Conservation (phyloP, 768 basidiomycete genomes). For the Boletellus ananas region DNA sequence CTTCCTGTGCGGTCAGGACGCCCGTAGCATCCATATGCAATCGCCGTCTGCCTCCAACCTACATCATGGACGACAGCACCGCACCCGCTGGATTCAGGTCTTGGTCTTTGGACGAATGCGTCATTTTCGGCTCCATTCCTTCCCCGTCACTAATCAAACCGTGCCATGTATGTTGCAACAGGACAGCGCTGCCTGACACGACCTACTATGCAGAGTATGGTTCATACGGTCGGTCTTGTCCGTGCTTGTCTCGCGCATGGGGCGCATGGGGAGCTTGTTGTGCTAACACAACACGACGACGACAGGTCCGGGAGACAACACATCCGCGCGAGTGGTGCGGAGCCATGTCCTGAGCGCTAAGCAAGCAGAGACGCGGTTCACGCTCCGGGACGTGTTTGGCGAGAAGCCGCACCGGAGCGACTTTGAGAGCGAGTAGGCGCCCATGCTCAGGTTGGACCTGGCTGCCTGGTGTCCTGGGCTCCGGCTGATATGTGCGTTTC, state of each 20-base stretch:
- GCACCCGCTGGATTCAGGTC: slow-evolving; percentile 48
- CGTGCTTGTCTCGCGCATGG: neutral
- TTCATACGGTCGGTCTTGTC: slow-evolving; percentile 40
- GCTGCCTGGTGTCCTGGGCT: too few relatives aligned
- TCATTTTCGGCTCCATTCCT: neutral
- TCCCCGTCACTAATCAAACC: neutral
- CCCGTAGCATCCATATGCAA: slow-evolving; percentile 61
- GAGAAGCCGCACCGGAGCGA: slow-evolving; percentile 56
- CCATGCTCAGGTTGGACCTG: too few relatives aligned
- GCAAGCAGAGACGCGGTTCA: slow-evolving; percentile 28
- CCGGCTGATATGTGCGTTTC: too few relatives aligned
- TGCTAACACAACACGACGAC: neutral
- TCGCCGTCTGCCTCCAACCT: slow-evolving; percentile 50
- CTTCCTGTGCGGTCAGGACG: slow-evolving; percentile 27
- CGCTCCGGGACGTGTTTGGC: slow-evolving; percentile 48
- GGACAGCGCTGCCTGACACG: slow-evolving; percentile 47
- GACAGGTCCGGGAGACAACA: slow-evolving; percentile 53
- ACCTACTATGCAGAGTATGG: slow-evolving; percentile 57
- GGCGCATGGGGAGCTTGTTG: too few relatives aligned
- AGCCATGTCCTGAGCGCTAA: slow-evolving; percentile 43
- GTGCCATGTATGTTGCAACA: slow-evolving; percentile 46
- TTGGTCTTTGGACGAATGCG: slow-evolving; percentile 29
- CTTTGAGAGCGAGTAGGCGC: slow-evolving; percentile 38
- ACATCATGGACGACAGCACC: slow-evolving; percentile 59
- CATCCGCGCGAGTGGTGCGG: slow-evolving; percentile 37